Evolutionary conservation across 768 basidiomycete species (phyloP), one percentile per base, ranked within the genome.

Genomic region (Macrolepiota fuliginosa): DNA sequence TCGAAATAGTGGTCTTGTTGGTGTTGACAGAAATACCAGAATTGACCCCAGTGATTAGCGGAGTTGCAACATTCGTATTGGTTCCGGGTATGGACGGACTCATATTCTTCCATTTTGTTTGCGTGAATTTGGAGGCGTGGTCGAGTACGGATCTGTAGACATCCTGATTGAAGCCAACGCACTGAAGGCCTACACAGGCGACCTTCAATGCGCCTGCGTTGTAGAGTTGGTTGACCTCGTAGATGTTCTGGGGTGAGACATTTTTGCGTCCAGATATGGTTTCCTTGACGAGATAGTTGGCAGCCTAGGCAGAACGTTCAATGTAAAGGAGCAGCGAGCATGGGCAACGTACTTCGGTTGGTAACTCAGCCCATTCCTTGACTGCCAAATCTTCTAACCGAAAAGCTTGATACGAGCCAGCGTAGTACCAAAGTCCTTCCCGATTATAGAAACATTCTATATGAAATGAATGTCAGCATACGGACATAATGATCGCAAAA

Each of bases 391-490:
- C 83, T 27, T 85, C 85, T 53, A 92, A 78, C 56, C 79, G 74
- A 69, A 92, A 85, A 1, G 82, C 82, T 57, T 80, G 83, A 73
- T 92, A 92, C 3, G 83, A 79, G n/a, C 91, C 91, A 12, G 91
- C 90, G 63, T 92, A 92, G 70, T 92, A 92, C 89, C 89, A 92
- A 62, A 84, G 83, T 7, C 87, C 88, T 58, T 91, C 89, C 70
- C 86, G 91, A 72, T 86, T 88, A 66, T 86, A 92, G 72, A 92
- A 92, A 64, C 89, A 92, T 68, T 92, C 91, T 91, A 54, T 1
- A 61, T 24, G 29, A 27, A 32, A 50, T 57, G 17, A 32, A 32
- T 19, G 54, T 40, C 17, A 46, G 24, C n/a, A 32, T n/a, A 37
- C 12, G 13, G 17, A 15, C 10, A 11, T 35, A 9, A 19, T 12